Percentiles rank a stretch among this genome's conserved stretches.
Evolutionary conservation across 768 basidiomycete genomes (phyloP).

Genomic region (Mycena vitilis): DNA sequence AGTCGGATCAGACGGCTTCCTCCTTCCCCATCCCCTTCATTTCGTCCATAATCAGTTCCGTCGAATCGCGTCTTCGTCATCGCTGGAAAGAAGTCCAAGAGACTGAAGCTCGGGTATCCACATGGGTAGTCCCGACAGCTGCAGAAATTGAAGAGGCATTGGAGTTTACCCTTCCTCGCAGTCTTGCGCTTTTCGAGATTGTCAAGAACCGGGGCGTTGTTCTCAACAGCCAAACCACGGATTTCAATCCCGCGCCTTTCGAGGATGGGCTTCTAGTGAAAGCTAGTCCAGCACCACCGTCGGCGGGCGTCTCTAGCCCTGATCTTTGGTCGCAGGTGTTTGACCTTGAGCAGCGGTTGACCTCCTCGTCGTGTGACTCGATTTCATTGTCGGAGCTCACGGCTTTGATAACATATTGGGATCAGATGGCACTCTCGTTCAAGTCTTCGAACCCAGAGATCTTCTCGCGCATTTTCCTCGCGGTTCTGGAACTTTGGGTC

Average conservation of each 20-base stretch:
- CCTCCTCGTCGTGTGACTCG: neutral
- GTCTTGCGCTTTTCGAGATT: neutral
- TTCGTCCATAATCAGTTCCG: conserved; percentile 31
- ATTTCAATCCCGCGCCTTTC: neutral
- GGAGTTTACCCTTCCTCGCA: conserved; percentile 14
- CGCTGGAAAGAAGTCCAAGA: conserved; percentile 8
- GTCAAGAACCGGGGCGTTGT: neutral
- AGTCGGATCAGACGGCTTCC: neutral
- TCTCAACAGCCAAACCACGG: neutral
- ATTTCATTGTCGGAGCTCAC: conserved; percentile 1
- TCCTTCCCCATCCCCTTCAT: conserved; percentile 30
- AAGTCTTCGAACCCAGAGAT: conserved; percentile 52
- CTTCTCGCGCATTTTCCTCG: conserved; percentile 57
- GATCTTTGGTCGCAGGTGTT: conserved; percentile 13
- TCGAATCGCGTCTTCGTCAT: neutral
- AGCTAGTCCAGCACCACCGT: neutral
- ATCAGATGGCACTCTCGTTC: conserved; percentile 36
- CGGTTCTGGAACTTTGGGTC: conserved; percentile 60
- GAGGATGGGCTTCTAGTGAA: neutral
- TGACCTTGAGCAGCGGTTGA: neutral
- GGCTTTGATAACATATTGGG: conserved; percentile 39
- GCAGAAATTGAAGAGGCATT: conserved; percentile 4
- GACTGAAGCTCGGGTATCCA: neutral
- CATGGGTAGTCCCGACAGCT: conserved; percentile 1
- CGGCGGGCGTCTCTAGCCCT: neutral